These are phyloP conservation scores for Tillandsia leiboldiana DNA, from an alignment of 176 grass and related monocot genomes.

Conservation along the genomic window DNA sequence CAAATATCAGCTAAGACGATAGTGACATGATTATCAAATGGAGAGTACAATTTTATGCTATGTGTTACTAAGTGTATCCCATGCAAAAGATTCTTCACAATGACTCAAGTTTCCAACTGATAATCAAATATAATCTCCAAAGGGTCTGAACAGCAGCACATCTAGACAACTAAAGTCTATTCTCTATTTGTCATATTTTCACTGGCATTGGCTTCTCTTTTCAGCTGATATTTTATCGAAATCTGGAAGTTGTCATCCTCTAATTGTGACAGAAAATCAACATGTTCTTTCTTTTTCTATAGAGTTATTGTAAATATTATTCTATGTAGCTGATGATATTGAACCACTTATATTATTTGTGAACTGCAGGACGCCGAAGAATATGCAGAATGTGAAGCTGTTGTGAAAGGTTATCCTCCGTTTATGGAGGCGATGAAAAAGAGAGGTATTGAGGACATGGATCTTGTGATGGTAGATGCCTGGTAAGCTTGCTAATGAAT, in stretches of 20 bases:
- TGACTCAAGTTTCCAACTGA: too few species aligned
- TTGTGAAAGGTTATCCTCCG: conserved; percentile 78
- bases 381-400: conserved; percentile 98
- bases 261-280: background rate
- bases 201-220: background rate
- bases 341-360: conserved; percentile 18
- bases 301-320: background rate
- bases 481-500: conserved; percentile 46
- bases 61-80: too few species aligned
- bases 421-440: conserved; percentile 99
- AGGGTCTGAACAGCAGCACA: too few species aligned
- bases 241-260: background rate
- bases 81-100: too few species aligned
- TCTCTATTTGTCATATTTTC: background rate
- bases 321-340: background rate
- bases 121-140: too few species aligned
- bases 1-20: too few species aligned
- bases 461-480: conserved; percentile 99
- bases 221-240: background rate
- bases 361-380: conserved; percentile 82
- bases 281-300: conserved; percentile 1
- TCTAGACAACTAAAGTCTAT: background rate
- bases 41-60: too few species aligned
- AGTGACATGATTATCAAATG: too few species aligned
- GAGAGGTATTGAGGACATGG: conserved; percentile 99